Evolutionary conservation across 306 rosid species (phyloP).

Genomic region (Hylodesmum podocarpum): DNA sequence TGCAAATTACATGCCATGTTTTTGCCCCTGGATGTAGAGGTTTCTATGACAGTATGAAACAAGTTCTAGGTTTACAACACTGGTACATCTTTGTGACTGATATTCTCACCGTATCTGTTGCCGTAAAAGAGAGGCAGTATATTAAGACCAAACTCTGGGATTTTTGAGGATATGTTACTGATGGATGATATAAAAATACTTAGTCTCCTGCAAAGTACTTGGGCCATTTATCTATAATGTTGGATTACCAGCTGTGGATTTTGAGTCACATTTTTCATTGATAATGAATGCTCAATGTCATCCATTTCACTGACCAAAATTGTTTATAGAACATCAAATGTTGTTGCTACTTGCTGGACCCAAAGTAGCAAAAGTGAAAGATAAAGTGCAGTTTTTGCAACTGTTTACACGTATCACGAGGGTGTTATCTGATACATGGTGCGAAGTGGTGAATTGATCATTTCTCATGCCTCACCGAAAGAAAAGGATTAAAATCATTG

Average conservation of each 20-base stretch:
- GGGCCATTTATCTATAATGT: neutral
- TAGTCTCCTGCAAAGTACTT: neutral
- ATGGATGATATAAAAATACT: neutral
- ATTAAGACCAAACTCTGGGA: neutral
- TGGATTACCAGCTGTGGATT: neutral
- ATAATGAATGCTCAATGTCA: neutral
- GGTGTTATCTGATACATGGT: neutral
- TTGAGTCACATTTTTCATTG: neutral
- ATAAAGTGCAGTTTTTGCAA: neutral
- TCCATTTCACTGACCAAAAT: neutral
- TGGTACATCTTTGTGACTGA: neutral
- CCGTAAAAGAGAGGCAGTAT: neutral
- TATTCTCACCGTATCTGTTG: neutral
- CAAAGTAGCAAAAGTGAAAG: neutral
- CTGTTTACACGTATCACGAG: too few species aligned
- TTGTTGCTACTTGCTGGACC: neutral
- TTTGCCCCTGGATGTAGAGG: neutral
- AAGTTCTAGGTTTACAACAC: neutral
- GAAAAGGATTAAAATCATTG: neutral
- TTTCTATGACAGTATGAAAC: neutral
- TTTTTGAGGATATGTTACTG: constrained; percentile 1
- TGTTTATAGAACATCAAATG: neutral
- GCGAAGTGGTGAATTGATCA: neutral
- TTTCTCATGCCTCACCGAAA: neutral
- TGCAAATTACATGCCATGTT: neutral